These are phyloP conservation scores for Ailanthus altissimus DNA, from an alignment of 345 rosid species.

Conservation along the genomic window DNA sequence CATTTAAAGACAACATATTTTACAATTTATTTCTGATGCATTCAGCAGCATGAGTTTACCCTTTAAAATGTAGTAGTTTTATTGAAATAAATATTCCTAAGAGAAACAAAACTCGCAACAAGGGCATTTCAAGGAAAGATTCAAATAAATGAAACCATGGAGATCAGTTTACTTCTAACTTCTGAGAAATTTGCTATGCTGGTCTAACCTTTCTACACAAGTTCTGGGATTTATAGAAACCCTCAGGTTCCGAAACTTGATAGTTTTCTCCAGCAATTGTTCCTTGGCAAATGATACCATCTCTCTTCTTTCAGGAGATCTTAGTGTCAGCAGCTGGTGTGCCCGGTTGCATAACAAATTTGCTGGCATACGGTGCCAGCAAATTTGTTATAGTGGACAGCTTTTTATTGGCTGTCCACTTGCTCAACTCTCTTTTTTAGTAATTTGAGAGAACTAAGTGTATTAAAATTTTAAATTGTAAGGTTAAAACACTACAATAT, in stretches of 20 bases:
- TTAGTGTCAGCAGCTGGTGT: no score
- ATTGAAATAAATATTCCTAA: not conserved
- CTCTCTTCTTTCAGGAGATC: not conserved
- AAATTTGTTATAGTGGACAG: no score
- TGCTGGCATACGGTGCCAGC: no score
- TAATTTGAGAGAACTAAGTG: no score
- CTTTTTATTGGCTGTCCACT: no score
- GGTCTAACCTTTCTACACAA: not conserved
- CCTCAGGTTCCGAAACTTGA: not conserved
- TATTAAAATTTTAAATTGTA: no score
- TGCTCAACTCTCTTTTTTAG: no score
- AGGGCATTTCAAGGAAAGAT: not conserved
- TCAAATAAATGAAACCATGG: not conserved
- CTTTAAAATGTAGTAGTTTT: not conserved
- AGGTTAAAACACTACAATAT: no score
- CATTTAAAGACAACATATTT: not conserved
- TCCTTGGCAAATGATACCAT: not conserved
- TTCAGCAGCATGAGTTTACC: not conserved
- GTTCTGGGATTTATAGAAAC: not conserved
- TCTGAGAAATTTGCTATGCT: not conserved
- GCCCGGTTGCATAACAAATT: no score
- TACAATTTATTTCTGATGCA: not conserved
- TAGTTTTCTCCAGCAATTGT: not conserved
- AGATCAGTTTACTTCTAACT: not conserved
- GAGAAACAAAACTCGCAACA: not conserved